Percentiles rank a stretch among this genome's conserved stretches.
Evolutionary conservation across 2,329 filamentous ascomycete genomes (phyloP).

Genomic region (Fonsecaea erecta): DNA sequence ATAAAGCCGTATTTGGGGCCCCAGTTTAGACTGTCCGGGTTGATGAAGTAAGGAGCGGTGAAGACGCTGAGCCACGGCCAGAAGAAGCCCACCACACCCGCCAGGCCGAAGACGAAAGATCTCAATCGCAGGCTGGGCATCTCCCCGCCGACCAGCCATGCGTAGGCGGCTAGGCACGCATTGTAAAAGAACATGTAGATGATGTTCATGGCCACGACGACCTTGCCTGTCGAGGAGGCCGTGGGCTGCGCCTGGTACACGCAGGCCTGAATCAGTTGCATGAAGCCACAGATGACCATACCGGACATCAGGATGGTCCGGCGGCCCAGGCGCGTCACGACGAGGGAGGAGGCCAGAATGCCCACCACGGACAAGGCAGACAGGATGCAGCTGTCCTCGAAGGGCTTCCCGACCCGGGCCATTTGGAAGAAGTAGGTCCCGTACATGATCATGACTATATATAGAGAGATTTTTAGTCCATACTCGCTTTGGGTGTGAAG

Average conservation of each 20-base stretch:
- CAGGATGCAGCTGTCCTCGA: slow-evolving; percentile 57
- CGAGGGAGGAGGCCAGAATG: slow-evolving; percentile 54
- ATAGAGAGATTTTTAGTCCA: background rate
- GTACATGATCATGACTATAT: slow-evolving; percentile 14
- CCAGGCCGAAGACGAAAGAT: slow-evolving; percentile 61
- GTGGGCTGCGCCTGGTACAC: slow-evolving; percentile 33
- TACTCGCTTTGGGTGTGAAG: background rate
- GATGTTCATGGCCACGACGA: slow-evolving; percentile 44
- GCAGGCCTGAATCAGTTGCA: slow-evolving; percentile 20
- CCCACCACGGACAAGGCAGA: slow-evolving; percentile 55
- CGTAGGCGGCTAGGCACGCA: slow-evolving; percentile 54
- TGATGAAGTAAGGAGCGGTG: slow-evolving; percentile 65
- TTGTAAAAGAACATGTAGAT: slow-evolving; percentile 46
- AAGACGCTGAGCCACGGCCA: slow-evolving; percentile 62
- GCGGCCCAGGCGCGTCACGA: slow-evolving; percentile 55
- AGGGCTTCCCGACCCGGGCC: slow-evolving; percentile 51
- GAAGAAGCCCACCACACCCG: slow-evolving; percentile 59
- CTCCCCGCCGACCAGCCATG: slow-evolving; percentile 62
- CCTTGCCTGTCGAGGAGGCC: slow-evolving; percentile 47
- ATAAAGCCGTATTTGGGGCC: slow-evolving; percentile 38
- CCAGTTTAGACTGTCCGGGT: slow-evolving; percentile 58
- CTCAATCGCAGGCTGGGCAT: slow-evolving; percentile 61
- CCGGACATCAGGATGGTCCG: slow-evolving; percentile 51
- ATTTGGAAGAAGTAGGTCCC: slow-evolving; percentile 46
- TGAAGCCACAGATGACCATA: slow-evolving; percentile 39